Base-by-base conservation (phyloP, 2,329 filamentous ascomycete genomes). In the Cercospora berteroae region DNA sequence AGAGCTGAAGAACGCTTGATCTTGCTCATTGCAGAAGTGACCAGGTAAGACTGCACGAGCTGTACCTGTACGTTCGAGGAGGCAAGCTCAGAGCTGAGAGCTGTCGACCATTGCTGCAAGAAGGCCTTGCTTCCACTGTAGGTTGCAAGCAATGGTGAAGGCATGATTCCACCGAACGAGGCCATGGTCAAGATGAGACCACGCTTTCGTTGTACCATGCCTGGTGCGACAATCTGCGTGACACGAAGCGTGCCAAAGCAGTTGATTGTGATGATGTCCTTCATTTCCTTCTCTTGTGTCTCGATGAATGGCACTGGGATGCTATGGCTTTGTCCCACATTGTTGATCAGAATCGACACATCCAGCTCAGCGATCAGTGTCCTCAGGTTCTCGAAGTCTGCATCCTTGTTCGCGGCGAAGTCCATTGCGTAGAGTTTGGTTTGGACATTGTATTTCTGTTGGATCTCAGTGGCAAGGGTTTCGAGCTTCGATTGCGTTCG, bases 41-140 rank as follows among this genome's bases (percentile, higher is more conserved):
- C 92, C 58, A 99, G 88, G 80, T 99, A 96, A 74, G 91, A 93
- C 73, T 98, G 87, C 29, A 96, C 90, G 59, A 98, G 87, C 80
- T 98, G 89, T n/a, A 97, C 93, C 71, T 93, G 90, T 48, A 99
- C 88, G 66, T 92, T 91, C 74, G 91, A 85, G 1, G 89, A 87
- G 70, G 90, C 88, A 31, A 99, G 86, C 81, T 99, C 95, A 13
- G 90, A 87, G 0, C 90, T 91, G 13, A 99, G 86, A 10, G 95
- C 89, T 5, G 89, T 90, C 72, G 91, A 97, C 95, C 95, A 99
- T 77, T 96, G 90, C 81, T 98, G 94, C 59, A 99, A 86, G 86
- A 99, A 99, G 1, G 95, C 94, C 83, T 99, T 99, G 87, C 91
- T 95, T 72, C 95, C 95, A 55, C 92, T 96, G 85, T 99, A 99